Base-by-base conservation (phyloP, 2,329 filamentous ascomycete species). In the Ascochyta fabae region DNA sequence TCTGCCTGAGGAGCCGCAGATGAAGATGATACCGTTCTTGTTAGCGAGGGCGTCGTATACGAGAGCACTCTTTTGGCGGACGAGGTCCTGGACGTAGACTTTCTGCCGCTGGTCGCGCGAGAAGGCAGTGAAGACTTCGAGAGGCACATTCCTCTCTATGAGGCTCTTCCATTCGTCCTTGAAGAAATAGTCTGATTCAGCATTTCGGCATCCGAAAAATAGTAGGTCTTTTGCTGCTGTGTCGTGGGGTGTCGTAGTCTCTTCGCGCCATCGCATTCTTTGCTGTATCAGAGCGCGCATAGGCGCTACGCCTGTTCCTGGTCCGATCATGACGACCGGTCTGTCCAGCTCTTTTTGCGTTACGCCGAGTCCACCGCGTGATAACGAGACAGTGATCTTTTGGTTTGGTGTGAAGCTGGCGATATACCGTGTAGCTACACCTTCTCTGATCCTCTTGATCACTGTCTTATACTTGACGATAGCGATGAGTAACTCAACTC, bases 391-490 rank as follows among this genome's bases (percentile, higher is more conserved):
- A 23, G 76, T 81, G 15, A 96, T 77, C 0, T 76, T 74, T 9
- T 87, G 86, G 1, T 83, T 83, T 0, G 80, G 77, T 4, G 76
- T 73, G 0, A 98, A 81, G 4, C 82, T 80, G 19, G 88, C 84
- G 16, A 98, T 82, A 71, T 97, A 98, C 23, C 91, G 85, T 5
- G 95, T 96, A 75, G 93, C 97, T 43, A 99, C 88, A 1, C 95
- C 95, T 68, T 94, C 85, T 16, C 95, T 85, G 3, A 90, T 88
- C 59, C 90, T 89, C 68, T 90, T 91, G 56, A 96, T 89, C 26
- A 96, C 86, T 1, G 93, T 96, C 60, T 88, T 86, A 75, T 96
- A 98, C 71, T 94, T 92, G 56, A 99, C 93, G 52, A 98, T 88
- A 0, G 95, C 93, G 38, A 93, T 85, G 3, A 96, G 79, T 3